Evolutionary conservation across 495 filamentous ascomycete genomes (phyloP), one percentile per base, ranked within the genome.

Genomic region (Penicillium angulare): DNA sequence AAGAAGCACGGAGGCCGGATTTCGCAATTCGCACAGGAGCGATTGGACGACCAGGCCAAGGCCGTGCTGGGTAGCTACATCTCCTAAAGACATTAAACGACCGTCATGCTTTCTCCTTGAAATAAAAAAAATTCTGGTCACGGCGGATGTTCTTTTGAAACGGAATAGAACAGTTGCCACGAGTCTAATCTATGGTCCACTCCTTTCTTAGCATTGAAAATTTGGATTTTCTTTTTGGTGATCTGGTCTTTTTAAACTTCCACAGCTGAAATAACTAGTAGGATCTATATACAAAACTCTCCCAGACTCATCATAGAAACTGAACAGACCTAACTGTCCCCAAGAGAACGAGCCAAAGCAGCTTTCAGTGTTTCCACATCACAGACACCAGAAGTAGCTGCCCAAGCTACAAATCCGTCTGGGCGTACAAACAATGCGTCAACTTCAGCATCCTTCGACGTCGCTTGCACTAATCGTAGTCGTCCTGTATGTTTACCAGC

Each of bases 41-140:
- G 83, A 52, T 63, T 89, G 45, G 62, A 71, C n/a, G 71, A 73
- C 33, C 73, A 87, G 52, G 77, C 75, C 22, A 76, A 77, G 67
- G 52, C 61, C 5, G 73, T 84, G 6, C 63, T 89, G 55, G 58
- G 66, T 33, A 74, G 72, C 36, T 86, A 86, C 58, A 83, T 88
- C 22, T 63, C 71, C 52, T 70, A n/a, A 55, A 63, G 33, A 9
- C 27, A 9, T 31, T 31, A 31, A 12, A 31, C 13, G 27, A 31
- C 13, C 13, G 27, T 12, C 8, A 22, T 13, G 38, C 6, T 22
- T 41, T 41, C 18, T 7, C 1, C 13, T 41, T 41, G 16, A 22
- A 41, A 12, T 8, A 41, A 21, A 34, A 26, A 47, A 48, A 48
- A 48, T 16, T n/a, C 31, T 17, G 21, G 7, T 7, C 8, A 41